These are phyloP conservation scores for Aspergillus carbonarius DNA, from an alignment of 2,329 filamentous ascomycete species.

Conservation along the genomic window DNA sequence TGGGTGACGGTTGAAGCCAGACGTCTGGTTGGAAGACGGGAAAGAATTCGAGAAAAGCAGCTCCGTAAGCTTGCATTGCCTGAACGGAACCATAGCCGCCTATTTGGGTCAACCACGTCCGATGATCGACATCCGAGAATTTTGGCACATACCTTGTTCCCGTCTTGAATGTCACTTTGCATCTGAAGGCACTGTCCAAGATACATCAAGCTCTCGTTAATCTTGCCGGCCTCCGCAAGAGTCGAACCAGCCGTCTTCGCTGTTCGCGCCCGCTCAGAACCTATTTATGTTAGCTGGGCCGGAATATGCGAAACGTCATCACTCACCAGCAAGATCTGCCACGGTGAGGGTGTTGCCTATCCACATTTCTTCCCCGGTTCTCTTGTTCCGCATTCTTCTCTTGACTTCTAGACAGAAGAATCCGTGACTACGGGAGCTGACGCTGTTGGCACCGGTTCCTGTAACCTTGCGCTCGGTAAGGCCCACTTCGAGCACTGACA, in stretches of 20 bases:
- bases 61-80: conserved; percentile 83
- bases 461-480: conserved; percentile 83
- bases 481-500: conserved; percentile 87
- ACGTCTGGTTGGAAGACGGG: conserved; percentile 58
- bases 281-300: conserved; percentile 32
- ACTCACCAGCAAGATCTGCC: conserved; percentile 78
- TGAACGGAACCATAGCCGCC: conserved; percentile 73
- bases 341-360: conserved; percentile 77
- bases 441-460: conserved; percentile 89
- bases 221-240: conserved; percentile 92
- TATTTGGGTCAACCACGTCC: conserved; percentile 35
- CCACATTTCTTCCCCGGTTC: conserved; percentile 63
- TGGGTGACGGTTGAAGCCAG: conserved; percentile 58
- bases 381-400: conserved; percentile 61
- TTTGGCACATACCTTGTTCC: conserved; percentile 63
- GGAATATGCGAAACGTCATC: neutral
- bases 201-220: conserved; percentile 98
- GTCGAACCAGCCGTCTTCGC: conserved; percentile 93
- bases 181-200: conserved; percentile 95
- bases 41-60: conserved; percentile 86
- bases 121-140: neutral
- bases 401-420: conserved; percentile 97
- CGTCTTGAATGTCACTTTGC: conserved; percentile 75
- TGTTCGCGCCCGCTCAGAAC: conserved; percentile 85
- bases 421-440: conserved; percentile 87